These are phyloP conservation scores for Phialocephala sp. DNA, from an alignment of 2,329 filamentous ascomycete species.

Conservation along the genomic window DNA sequence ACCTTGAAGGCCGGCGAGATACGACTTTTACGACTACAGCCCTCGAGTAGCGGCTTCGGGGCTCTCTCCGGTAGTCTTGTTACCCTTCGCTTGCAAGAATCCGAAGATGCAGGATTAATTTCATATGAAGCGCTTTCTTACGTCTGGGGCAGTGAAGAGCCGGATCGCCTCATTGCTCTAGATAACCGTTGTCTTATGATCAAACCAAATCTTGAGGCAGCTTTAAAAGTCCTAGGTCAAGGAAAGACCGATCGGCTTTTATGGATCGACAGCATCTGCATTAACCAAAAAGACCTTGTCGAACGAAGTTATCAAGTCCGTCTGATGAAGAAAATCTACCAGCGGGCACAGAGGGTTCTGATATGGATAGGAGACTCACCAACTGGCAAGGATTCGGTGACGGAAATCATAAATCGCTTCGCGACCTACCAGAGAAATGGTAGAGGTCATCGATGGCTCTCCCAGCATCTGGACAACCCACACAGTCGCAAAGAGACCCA, in stretches of 20 bases:
- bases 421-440: neutral
- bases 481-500: neutral
- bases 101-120: neutral
- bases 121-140: conserved; percentile 5
- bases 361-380: neutral
- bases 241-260: conserved; percentile 1
- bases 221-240: neutral
- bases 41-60: neutral
- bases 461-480: neutral
- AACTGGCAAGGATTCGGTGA: neutral
- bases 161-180: neutral
- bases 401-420: neutral
- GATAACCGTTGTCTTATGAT: neutral
- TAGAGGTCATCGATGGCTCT: neutral
- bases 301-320: conserved; percentile 12
- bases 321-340: conserved; percentile 10
- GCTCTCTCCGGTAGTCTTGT: neutral
- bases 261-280: conserved; percentile 16
- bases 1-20: neutral
- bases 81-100: neutral
- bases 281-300: conserved; percentile 8
- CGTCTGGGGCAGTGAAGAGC: neutral
- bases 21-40: neutral
- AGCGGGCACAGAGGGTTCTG: neutral
- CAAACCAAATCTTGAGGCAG: neutral